Evolutionary conservation across 192 early-diverging fungal genomes (phyloP).

Genomic region (Lobosporangium transversale): DNA sequence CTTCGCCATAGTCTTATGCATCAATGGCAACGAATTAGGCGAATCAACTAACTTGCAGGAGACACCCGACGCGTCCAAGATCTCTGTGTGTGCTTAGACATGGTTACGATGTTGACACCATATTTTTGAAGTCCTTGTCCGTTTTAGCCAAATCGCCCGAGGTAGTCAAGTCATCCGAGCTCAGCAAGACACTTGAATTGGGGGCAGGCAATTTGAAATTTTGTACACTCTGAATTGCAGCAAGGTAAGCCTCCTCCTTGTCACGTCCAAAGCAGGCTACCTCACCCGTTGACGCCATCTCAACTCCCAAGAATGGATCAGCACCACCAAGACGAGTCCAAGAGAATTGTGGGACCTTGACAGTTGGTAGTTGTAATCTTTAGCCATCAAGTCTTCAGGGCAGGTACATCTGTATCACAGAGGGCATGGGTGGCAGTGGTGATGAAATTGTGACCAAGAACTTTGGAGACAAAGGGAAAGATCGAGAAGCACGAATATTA

Average conservation of each 20-base stretch:
- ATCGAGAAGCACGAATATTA: constrained; percentile 96
- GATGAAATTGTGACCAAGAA: constrained; percentile 91
- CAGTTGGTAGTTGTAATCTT: constrained; percentile 76
- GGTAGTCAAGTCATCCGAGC: constrained; percentile 78
- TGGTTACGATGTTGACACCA: constrained; percentile 79
- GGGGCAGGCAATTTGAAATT: constrained; percentile 86
- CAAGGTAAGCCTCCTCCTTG: constrained; percentile 87
- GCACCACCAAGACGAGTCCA: constrained; percentile 96
- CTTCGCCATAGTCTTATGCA: constrained; percentile 66
- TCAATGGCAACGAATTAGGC: constrained; percentile 63
- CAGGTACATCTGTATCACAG: constrained; percentile 67
- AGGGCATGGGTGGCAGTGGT: constrained; percentile 90
- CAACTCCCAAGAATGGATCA: constrained; percentile 96
- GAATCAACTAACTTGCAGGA: constrained; percentile 44
- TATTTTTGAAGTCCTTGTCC: constrained; percentile 68
- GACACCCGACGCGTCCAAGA: constrained; percentile 57
- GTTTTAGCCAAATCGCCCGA: constrained; percentile 75
- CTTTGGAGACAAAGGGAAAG: constrained; percentile 98
- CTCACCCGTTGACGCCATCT: constrained; percentile 99
- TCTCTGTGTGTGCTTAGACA: constrained; percentile 66
- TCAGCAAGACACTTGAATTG: constrained; percentile 75
- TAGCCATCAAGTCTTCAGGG: constrained; percentile 64
- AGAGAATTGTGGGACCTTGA: constrained; percentile 96
- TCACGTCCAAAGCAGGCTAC: constrained; percentile 96
- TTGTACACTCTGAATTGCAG: constrained; percentile 86